Evolutionary conservation across 202 grass and related monocot species (phyloP), one percentile per base, ranked within the genome.

Genomic region (Brachypodium distachyon): DNA sequence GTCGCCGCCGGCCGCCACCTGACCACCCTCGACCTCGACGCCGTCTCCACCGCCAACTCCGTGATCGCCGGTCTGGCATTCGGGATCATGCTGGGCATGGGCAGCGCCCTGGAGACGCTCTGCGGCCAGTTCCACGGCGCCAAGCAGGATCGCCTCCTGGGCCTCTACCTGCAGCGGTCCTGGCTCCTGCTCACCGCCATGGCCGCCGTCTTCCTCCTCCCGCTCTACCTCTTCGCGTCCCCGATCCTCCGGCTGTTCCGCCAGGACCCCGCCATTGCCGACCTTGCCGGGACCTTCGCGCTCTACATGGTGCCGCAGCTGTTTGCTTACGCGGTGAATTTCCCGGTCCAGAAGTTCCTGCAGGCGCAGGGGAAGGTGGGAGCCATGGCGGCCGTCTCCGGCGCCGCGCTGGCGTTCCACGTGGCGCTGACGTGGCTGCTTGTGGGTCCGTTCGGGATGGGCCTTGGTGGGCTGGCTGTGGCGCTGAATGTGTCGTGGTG

Each of bases 231-330:
- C 36, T 97, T 86, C 48, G 90, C 93, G 1, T 51, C 90, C 6
- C 90, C 90, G 3, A 74, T 97, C 70, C 90, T 97, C 14, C 72
- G 63, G 12, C 22, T 93, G 63, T 89, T 97, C 83, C 33, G 64
- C 58, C 93, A 97, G 75, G 77, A 97, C 64, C 73, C 36, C n/a
- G 73, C 88, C 22, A 97, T 97, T 79, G 87, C 90, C 0, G 42
- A 25, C 5, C 39, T 91, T 2, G 85, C 90, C 4, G 85, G 93
- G 1, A 52, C 37, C 3, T 70, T 97, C 31, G 42, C 89, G 33
- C 63, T 84, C 17, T 97, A 93, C 73, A 97, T 97, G 93, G 84
- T 93, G 68, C 93, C 90, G 1, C 90, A 97, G 85, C 77, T 93
- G n/a, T 97, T 97, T 71, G 88, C 85, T 2, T 91, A 93, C 68